phyloP scores from a whole-genome alignment of 257 asterid species.

The Knoxia roxburghii region DNA sequence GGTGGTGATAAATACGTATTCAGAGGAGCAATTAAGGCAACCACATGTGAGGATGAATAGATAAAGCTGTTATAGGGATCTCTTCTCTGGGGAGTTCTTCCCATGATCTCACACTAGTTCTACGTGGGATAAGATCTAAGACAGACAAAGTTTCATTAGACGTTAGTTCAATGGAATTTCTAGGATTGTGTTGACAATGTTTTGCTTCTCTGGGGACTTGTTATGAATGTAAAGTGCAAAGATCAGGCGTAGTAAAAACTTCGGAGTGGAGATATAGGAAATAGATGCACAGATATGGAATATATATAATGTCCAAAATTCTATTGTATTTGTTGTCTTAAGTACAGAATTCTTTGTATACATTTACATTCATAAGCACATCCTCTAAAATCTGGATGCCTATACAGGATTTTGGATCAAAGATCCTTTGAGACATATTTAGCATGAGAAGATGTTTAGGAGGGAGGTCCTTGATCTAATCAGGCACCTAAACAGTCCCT shows the following conservation, averaged over 20 bases:
- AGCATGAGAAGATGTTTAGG: constrained; percentile 25
- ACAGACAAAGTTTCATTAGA: too few relatives aligned
- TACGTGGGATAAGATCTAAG: too few relatives aligned
- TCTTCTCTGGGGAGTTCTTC: too few relatives aligned
- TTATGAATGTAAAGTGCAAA: background rate
- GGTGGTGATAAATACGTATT: background rate
- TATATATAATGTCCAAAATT: background rate
- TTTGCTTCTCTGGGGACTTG: too few relatives aligned
- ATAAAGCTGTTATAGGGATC: too few relatives aligned
- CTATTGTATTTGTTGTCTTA: background rate
- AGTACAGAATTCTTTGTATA: constrained; percentile 11
- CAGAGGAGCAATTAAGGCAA: background rate
- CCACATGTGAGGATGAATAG: too few relatives aligned
- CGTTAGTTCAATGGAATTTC: too few relatives aligned
- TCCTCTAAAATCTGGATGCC: constrained; percentile 6
- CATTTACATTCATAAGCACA: constrained; percentile 8
- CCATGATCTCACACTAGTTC: background rate
- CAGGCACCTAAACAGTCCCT: constrained; percentile 27
- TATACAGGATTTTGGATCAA: constrained; percentile 9
- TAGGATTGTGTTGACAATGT: too few relatives aligned
- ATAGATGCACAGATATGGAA: background rate
- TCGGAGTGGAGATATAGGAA: background rate
- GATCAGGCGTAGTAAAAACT: background rate
- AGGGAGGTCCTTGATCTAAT: constrained; percentile 26
- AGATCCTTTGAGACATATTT: background rate